phyloP scores from a whole-genome alignment of 768 basidiomycete species.

The Leccinum boreale region DNA sequence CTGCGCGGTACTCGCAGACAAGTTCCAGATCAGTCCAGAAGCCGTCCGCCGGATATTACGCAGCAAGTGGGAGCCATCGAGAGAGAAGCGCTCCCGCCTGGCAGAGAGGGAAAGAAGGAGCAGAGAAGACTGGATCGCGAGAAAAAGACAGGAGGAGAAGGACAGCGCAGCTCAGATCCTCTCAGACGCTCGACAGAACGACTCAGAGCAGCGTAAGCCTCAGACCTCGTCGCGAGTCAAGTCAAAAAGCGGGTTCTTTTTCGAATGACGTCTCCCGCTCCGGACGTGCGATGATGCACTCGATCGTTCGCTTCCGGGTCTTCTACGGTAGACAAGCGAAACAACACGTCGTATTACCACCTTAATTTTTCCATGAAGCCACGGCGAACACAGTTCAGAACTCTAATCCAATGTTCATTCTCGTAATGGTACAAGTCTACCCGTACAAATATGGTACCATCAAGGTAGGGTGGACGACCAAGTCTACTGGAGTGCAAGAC shows the following conservation, averaged over 20 bases:
- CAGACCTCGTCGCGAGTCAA: constrained; percentile 23
- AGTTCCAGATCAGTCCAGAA: constrained; percentile 78
- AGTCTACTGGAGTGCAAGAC: not conserved
- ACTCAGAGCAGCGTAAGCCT: constrained; percentile 6
- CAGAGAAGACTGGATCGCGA: constrained; percentile 37
- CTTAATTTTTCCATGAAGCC: not conserved
- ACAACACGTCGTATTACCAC: constrained; percentile 5
- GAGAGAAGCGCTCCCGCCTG: constrained; percentile 48
- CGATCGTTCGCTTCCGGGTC: not conserved
- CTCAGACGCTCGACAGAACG: constrained; percentile 16
- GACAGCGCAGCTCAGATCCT: constrained; percentile 35
- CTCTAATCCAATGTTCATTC: constrained; percentile 9
- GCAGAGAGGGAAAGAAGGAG: constrained; percentile 48
- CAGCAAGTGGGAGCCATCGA: constrained; percentile 65
- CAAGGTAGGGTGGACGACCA: not conserved
- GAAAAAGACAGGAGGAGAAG: constrained; percentile 42
- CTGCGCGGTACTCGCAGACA: constrained; percentile 66
- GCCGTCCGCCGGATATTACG: constrained; percentile 76
- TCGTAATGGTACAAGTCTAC: constrained; percentile 5
- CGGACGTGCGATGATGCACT: constrained; percentile 13
- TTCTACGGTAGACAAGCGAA: constrained; percentile 1
- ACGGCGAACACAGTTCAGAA: constrained; percentile 3
- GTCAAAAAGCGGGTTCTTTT: constrained; percentile 38
- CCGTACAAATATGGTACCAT: constrained; percentile 1
- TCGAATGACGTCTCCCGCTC: constrained; percentile 30